Conservation (phyloP, 495 filamentous ascomycete species). For the Apiosordaria backusii region DNA sequence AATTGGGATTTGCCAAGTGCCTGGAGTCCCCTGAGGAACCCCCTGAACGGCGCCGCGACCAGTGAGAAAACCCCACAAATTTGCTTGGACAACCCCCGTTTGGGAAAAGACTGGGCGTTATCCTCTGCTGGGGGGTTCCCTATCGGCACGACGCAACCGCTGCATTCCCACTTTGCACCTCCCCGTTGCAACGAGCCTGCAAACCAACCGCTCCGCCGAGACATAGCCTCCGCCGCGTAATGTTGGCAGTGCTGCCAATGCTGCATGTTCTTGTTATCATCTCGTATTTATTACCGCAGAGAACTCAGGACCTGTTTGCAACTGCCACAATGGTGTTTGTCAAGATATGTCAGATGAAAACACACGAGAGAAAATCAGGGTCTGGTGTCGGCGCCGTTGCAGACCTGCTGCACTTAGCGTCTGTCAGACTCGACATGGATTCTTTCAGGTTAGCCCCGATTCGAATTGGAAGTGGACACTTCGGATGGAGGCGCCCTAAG, state of each 20-base stretch:
- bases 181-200: no score
- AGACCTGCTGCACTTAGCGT: neutral
- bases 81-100: neutral
- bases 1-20: conserved; percentile 7
- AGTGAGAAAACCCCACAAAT: neutral
- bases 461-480: neutral
- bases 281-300: neutral
- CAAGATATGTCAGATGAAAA: neutral
- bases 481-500: neutral
- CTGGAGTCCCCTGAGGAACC: neutral
- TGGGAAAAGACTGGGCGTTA: neutral
- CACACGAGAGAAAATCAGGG: neutral
- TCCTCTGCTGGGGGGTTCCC: neutral
- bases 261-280: neutral
- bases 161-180: neutral
- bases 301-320: neutral
- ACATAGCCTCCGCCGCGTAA: neutral
- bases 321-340: neutral
- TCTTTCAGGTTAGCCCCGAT: neutral
- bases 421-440: neutral
- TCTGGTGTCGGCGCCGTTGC: neutral
- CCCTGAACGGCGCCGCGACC: neutral
- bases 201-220: neutral
- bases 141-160: neutral
- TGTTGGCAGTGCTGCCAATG: neutral